A percentile compares a stretch with the other conserved stretches of the same genome.
These are phyloP conservation scores for Aphanocladium album DNA, from an alignment of 2,329 filamentous ascomycete genomes.

Conservation along the genomic window DNA sequence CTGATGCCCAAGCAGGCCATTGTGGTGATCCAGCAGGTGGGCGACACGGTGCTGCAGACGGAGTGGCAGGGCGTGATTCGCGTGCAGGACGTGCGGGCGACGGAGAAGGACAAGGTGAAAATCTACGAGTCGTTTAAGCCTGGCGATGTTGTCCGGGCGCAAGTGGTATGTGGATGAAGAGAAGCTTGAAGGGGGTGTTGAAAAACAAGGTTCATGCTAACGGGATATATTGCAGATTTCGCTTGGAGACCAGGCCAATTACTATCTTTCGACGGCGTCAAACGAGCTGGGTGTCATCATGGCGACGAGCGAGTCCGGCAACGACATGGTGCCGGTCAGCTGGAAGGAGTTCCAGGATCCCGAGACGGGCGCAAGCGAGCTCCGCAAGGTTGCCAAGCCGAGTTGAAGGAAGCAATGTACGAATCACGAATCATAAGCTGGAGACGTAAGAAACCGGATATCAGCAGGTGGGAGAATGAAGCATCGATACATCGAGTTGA, in stretches of 20 bases:
- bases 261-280: constrained; percentile 86
- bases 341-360: constrained; percentile 94
- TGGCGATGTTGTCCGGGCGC: constrained; percentile 83
- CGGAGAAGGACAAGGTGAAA: constrained; percentile 91
- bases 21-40: constrained; percentile 79
- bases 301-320: constrained; percentile 81
- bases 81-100: constrained; percentile 86
- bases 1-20: constrained; percentile 81
- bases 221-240: constrained; percentile 59
- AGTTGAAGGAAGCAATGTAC: constrained; percentile 49
- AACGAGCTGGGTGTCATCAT: constrained; percentile 94
- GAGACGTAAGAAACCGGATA: too few relatives aligned
- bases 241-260: constrained; percentile 87
- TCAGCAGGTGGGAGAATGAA: background rate
- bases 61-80: constrained; percentile 83
- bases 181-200: background rate
- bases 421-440: too few relatives aligned
- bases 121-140: constrained; percentile 89
- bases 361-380: constrained; percentile 69
- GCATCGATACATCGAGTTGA: background rate
- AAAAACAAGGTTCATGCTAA: background rate
- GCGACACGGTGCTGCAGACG: constrained; percentile 65
- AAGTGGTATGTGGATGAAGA: constrained; percentile 56
- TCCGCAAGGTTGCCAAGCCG: constrained; percentile 90
- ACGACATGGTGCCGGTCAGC: constrained; percentile 86